Evolutionary conservation across 495 filamentous ascomycete genomes (phyloP).

Genomic region (Viridothelium virens): DNA sequence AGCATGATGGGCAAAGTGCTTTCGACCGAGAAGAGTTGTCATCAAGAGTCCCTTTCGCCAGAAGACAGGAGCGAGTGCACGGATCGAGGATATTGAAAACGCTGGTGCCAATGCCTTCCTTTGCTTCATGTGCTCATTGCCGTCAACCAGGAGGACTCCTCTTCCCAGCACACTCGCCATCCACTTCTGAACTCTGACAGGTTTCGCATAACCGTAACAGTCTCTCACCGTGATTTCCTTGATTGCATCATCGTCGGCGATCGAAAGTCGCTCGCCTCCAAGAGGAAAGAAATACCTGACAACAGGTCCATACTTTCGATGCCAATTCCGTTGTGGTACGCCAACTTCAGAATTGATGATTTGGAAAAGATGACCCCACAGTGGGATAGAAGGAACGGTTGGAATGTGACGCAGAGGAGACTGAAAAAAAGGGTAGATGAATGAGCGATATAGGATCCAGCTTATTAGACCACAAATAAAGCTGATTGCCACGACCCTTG

Average conservation of each 20-base stretch:
- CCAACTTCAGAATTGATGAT: conserved; percentile 38
- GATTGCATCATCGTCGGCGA: conserved; percentile 40
- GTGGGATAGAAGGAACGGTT: conserved; percentile 39
- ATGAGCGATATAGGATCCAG: conserved; percentile 31
- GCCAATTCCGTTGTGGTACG: conserved; percentile 39
- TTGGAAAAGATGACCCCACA: conserved; percentile 39
- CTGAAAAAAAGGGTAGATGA: conserved; percentile 38
- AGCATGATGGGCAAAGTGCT: conserved; percentile 19
- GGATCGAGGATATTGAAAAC: conserved; percentile 80
- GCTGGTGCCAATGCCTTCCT: conserved; percentile 74
- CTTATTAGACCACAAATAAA: background rate
- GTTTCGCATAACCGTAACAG: conserved; percentile 56
- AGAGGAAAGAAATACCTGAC: conserved; percentile 43
- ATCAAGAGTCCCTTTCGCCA: conserved; percentile 57
- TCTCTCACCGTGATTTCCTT: conserved; percentile 46
- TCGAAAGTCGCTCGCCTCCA: conserved; percentile 39
- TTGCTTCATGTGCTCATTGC: conserved; percentile 75
- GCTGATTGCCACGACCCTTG: background rate
- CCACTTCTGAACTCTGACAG: conserved; percentile 48
- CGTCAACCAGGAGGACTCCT: conserved; percentile 75
- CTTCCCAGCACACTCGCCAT: conserved; percentile 62
- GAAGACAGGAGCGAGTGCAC: conserved; percentile 76
- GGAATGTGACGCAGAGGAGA: conserved; percentile 41
- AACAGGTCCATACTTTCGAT: conserved; percentile 37
- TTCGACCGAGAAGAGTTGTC: conserved; percentile 21